A percentile compares a stretch with the other conserved stretches of the same genome.
Evolutionary conservation across 768 basidiomycete genomes (phyloP).

Genomic region (Amanita subjunquillea): DNA sequence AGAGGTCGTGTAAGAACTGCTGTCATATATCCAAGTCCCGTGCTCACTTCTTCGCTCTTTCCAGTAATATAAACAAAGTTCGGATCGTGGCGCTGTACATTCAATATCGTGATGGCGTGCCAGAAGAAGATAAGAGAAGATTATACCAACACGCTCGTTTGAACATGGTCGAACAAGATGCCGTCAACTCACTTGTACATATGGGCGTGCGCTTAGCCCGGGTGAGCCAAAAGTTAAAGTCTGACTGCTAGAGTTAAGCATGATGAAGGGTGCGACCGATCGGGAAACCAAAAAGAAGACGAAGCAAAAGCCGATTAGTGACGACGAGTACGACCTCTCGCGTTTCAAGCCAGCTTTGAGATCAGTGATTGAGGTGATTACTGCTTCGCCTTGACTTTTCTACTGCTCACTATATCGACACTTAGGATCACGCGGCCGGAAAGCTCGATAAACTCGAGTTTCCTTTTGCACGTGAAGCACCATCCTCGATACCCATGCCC

Average conservation of each 20-base stretch:
- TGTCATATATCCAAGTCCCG: not conserved
- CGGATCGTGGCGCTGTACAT: slow-evolving; percentile 95
- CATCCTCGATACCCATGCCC: slow-evolving; percentile 36
- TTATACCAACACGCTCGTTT: slow-evolving; percentile 93
- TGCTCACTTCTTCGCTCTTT: slow-evolving; percentile 1
- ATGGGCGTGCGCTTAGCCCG: slow-evolving; percentile 80
- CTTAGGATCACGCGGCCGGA: slow-evolving; percentile 72
- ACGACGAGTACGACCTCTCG: slow-evolving; percentile 96
- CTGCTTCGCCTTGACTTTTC: not conserved
- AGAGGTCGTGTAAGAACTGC: slow-evolving; percentile 58
- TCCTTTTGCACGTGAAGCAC: slow-evolving; percentile 84
- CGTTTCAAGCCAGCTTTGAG: slow-evolving; percentile 81
- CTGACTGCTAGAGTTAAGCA: not conserved
- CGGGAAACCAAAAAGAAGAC: slow-evolving; percentile 66
- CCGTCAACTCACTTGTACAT: slow-evolving; percentile 75
- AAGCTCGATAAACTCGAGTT: slow-evolving; percentile 73
- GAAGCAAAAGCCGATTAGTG: slow-evolving; percentile 62
- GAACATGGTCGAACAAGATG: slow-evolving; percentile 83
- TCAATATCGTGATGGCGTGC: slow-evolving; percentile 90
- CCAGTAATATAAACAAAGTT: slow-evolving; percentile 84
- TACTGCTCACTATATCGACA: not conserved
- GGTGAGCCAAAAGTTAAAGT: slow-evolving; percentile 31
- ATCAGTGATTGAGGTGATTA: slow-evolving; percentile 69
- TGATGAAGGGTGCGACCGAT: slow-evolving; percentile 54
- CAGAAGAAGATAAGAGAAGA: slow-evolving; percentile 93